These are phyloP conservation scores for Porcisia deanei DNA, from an alignment of 208 protist genomes.

Conservation along the genomic window DNA sequence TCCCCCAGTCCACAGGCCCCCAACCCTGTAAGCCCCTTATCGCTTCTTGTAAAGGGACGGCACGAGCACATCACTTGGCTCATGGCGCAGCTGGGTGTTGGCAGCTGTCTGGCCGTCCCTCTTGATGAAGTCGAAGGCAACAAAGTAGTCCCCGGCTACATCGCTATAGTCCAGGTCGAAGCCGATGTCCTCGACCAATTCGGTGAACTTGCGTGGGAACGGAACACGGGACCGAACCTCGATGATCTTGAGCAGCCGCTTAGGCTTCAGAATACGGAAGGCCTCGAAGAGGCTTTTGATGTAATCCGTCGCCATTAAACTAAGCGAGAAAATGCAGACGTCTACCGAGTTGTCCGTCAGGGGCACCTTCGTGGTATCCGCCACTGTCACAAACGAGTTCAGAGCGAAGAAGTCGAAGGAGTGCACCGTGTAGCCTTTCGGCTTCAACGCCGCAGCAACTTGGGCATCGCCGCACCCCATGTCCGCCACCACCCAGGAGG, in stretches of 20 bases:
- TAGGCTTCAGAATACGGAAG: constrained; percentile 90
- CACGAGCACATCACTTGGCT: constrained; percentile 77
- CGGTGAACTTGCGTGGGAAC: constrained; percentile 70
- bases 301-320: constrained; percentile 97
- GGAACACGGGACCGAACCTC: constrained; percentile 93
- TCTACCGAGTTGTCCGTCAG: constrained; percentile 80
- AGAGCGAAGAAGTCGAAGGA: constrained; percentile 94
- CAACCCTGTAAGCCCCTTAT: constrained; percentile 31
- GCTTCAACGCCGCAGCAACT: constrained; percentile 70
- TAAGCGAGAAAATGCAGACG: constrained; percentile 94
- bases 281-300: constrained; percentile 92
- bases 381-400: constrained; percentile 82
- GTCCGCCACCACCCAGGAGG: constrained; percentile 91
- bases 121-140: constrained; percentile 92
- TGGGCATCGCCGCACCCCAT: constrained; percentile 96
- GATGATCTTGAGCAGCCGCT: constrained; percentile 90
- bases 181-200: constrained; percentile 83
- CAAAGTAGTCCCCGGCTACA: constrained; percentile 91
- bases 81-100: constrained; percentile 51
- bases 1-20: neutral
- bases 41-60: constrained; percentile 96
- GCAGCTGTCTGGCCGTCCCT: constrained; percentile 45
- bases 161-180: constrained; percentile 86
- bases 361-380: constrained; percentile 89
- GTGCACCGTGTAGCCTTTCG: constrained; percentile 91